Conservation (phyloP, 2,329 filamentous ascomycete species). For the Penicillium sp. region DNA sequence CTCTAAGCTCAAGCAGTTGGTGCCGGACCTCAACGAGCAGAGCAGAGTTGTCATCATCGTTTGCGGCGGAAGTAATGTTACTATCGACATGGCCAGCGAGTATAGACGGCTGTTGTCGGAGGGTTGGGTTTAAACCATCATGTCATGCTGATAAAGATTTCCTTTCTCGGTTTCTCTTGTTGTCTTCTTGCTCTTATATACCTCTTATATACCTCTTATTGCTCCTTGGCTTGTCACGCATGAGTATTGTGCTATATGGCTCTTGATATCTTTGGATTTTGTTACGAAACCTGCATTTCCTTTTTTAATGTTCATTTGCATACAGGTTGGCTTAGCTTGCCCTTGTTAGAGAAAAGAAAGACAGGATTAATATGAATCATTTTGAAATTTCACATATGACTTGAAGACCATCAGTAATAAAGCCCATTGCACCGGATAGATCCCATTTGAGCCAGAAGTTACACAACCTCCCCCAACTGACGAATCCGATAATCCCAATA, state of each 20-base stretch:
- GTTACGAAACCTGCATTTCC: constrained; percentile 7
- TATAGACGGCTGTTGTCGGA: constrained; percentile 59
- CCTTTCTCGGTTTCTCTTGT: constrained; percentile 17
- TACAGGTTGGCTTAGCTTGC: constrained; percentile 18
- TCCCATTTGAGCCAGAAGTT: not conserved
- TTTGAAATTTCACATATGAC: not conserved
- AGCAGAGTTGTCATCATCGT: constrained; percentile 83
- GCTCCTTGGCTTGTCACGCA: constrained; percentile 10
- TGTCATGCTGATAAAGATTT: constrained; percentile 14
- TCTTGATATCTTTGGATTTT: constrained; percentile 10
- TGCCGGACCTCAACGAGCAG: constrained; percentile 67
- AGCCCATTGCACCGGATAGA: not conserved
- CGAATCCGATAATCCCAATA: constrained; percentile 85
- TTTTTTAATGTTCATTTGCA: constrained; percentile 11
- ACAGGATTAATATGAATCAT: constrained; percentile 14
- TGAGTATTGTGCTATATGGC: constrained; percentile 1
- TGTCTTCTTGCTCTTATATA: constrained; percentile 15
- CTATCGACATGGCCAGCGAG: constrained; percentile 63
- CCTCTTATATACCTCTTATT: constrained; percentile 15
- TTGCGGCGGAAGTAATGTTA: constrained; percentile 77
- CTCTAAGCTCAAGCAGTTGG: constrained; percentile 62
- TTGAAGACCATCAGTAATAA: not conserved
- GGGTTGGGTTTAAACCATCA: constrained; percentile 42
- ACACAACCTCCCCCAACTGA: constrained; percentile 33
- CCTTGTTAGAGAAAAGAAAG: constrained; percentile 11